phyloP scores from a whole-genome alignment of 1,284 basidiomycete species.

The Abortiporus biennis region DNA sequence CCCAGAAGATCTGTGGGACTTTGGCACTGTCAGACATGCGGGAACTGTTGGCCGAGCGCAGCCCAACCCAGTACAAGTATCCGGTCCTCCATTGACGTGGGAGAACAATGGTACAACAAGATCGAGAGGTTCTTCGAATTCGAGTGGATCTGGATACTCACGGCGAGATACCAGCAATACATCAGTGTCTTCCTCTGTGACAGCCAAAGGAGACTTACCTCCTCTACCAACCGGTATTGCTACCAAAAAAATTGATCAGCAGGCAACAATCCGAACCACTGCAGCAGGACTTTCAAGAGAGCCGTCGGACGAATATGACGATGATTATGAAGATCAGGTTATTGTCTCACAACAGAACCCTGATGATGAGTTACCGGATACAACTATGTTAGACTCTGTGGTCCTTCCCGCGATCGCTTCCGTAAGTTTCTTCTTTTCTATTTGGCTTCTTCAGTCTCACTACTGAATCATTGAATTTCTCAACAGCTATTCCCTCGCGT shows the following conservation, averaged over 20 bases:
- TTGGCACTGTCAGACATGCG: conserved; percentile 80
- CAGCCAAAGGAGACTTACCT: conserved; percentile 54
- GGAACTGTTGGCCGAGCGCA: conserved; percentile 59
- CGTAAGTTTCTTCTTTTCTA: conserved; percentile 42
- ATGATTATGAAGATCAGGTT: conserved; percentile 55
- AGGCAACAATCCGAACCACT: conserved; percentile 59
- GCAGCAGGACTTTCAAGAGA: conserved; percentile 29
- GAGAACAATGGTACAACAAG: conserved; percentile 61
- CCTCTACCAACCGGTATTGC: conserved; percentile 41
- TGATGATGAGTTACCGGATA: conserved; percentile 72
- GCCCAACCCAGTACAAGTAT: conserved; percentile 44
- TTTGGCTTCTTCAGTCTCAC: conserved; percentile 4
- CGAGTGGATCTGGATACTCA: conserved; percentile 27
- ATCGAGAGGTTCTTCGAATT: conserved; percentile 25
- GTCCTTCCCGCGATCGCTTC: conserved; percentile 89
- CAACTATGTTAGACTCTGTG: conserved; percentile 91
- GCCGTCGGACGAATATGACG: conserved; percentile 60
- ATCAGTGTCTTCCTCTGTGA: conserved; percentile 33
- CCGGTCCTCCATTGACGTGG: conserved; percentile 69
- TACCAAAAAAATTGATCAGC: conserved; percentile 44
- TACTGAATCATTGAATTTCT: conserved; percentile 11
- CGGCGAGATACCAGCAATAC: conserved; percentile 21
- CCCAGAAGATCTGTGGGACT: conserved; percentile 90
- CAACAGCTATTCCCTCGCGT: conserved; percentile 82
- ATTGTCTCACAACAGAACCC: conserved; percentile 20